A percentile compares a stretch with the other conserved stretches of the same genome.
phyloP scores from a whole-genome alignment of 2,329 filamentous ascomycete species.

The Aspergillus sp. region DNA sequence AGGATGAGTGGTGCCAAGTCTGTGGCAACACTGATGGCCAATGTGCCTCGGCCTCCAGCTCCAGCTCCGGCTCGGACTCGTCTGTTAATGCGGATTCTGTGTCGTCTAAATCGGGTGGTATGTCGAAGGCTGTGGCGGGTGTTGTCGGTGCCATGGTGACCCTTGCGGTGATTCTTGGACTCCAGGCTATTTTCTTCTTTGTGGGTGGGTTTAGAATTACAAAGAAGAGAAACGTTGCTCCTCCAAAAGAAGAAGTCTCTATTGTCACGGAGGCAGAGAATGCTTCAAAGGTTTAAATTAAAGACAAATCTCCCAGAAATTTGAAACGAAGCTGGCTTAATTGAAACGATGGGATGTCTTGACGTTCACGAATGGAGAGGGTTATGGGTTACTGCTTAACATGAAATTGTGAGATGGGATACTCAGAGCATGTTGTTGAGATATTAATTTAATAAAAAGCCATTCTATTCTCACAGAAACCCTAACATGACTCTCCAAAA shows the following conservation, averaged over 20 bases:
- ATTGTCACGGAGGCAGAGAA: neutral
- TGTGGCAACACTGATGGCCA: slow-evolving; percentile 69
- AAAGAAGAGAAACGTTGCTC: slow-evolving; percentile 40
- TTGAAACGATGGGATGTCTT: too few species aligned
- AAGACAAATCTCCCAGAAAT: too few species aligned
- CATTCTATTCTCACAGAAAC: too few species aligned
- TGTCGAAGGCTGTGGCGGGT: slow-evolving; percentile 70
- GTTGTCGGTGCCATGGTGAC: slow-evolving; percentile 73
- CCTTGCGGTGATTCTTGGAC: slow-evolving; percentile 56
- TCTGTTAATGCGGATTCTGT: slow-evolving; percentile 11
- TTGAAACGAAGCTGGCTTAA: too few species aligned
- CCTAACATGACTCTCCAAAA: too few species aligned
- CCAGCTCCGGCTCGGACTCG: slow-evolving; percentile 20
- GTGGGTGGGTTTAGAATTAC: slow-evolving; percentile 56
- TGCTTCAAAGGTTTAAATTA: neutral
- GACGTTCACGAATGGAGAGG: neutral
- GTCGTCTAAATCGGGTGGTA: slow-evolving; percentile 33
- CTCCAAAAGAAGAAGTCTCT: neutral
- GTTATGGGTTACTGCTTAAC: neutral
- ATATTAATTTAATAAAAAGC: too few species aligned
- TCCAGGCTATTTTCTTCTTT: slow-evolving; percentile 51
- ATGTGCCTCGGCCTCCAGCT: slow-evolving; percentile 51
- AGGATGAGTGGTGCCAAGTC: slow-evolving; percentile 64
- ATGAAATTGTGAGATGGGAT: neutral
- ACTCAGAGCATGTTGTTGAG: too few species aligned